Evolutionary conservation across 2,329 filamentous ascomycete genomes (phyloP), one percentile per base, ranked within the genome.

Genomic region (Phyllachora maydis): DNA sequence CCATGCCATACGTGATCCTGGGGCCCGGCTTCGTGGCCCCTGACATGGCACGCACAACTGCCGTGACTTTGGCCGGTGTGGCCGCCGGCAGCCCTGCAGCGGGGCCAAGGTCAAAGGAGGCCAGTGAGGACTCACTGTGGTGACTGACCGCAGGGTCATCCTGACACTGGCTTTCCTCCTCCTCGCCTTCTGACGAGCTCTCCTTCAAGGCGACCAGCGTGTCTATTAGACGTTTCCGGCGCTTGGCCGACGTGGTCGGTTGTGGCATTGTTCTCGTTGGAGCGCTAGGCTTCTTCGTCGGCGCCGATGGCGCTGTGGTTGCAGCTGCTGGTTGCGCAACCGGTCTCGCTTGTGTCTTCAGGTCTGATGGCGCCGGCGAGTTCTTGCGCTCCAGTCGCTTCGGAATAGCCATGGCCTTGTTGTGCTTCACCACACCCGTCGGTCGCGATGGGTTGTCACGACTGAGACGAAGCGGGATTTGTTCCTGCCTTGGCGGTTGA

Each of bases 181-280:
- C 37, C 10, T 38, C 36, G 12, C 40, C n/a, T n/a, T n/a, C 43
- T 3, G 39, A 36, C 10, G 34, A 33, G 24, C 38, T 47, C 5
- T 46, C 41, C 9, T 44, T 45, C 31, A 56, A 53, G 2, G 46
- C 48, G 5, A 41, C 45, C 11, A 57, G 32, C 1, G 49, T 37
- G 34, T 57, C 53, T 16, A 57, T 57, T 19, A 57, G 31, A 11
- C 53, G n/a, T n/a, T n/a, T n/a, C n/a, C n/a, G n/a, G n/a, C n/a
- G n/a, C n/a, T n/a, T n/a, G n/a, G n/a, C n/a, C n/a, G n/a, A n/a
- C n/a, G n/a, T n/a, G n/a, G n/a, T n/a, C n/a, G n/a, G n/a, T n/a
- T n/a, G n/a, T n/a, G n/a, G n/a, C n/a, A n/a, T n/a, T n/a, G n/a
- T n/a, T n/a, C n/a, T n/a, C n/a, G n/a, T n/a, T n/a, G n/a, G n/a